These are phyloP conservation scores for Scenedesmus sp. DNA, from an alignment of 163 green algal species.

Conservation along the genomic window DNA sequence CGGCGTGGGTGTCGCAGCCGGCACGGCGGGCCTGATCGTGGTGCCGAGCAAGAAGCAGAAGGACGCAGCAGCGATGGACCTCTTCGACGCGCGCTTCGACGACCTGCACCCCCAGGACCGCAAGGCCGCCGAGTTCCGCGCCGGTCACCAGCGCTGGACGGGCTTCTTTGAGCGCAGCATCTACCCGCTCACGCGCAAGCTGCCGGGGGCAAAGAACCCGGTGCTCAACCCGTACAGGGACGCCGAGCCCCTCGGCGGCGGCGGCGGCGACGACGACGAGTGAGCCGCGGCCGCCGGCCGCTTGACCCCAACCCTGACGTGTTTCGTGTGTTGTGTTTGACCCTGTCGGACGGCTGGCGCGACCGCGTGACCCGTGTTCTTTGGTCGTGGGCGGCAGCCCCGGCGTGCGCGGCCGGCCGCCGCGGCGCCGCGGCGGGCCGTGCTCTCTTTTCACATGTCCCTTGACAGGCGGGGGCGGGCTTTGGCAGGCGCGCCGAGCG, in stretches of 20 bases:
- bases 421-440: too few relatives aligned
- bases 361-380: too few relatives aligned
- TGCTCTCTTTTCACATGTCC: too few relatives aligned
- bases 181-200: slow-evolving; percentile 61
- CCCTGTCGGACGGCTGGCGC: too few relatives aligned
- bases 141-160: slow-evolving; percentile 56
- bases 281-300: too few relatives aligned
- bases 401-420: too few relatives aligned
- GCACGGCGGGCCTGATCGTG: slow-evolving; percentile 46
- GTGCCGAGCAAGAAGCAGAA: slow-evolving; percentile 59
- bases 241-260: slow-evolving; percentile 28
- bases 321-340: too few relatives aligned
- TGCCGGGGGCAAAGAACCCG: slow-evolving; percentile 59
- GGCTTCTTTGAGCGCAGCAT: slow-evolving; percentile 62
- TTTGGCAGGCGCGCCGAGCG: too few relatives aligned
- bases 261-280: slow-evolving; percentile 47
- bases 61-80: slow-evolving; percentile 54
- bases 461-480: too few relatives aligned
- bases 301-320: too few relatives aligned
- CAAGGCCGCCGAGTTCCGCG: slow-evolving; percentile 55
- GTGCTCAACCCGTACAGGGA: slow-evolving; percentile 68
- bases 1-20: slow-evolving; percentile 36
- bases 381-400: too few relatives aligned
- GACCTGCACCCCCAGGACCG: slow-evolving; percentile 52
- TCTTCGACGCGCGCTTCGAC: slow-evolving; percentile 54